Evolutionary conservation across 1,284 basidiomycete genomes (phyloP).

Genomic region (Gomphus bonarii): DNA sequence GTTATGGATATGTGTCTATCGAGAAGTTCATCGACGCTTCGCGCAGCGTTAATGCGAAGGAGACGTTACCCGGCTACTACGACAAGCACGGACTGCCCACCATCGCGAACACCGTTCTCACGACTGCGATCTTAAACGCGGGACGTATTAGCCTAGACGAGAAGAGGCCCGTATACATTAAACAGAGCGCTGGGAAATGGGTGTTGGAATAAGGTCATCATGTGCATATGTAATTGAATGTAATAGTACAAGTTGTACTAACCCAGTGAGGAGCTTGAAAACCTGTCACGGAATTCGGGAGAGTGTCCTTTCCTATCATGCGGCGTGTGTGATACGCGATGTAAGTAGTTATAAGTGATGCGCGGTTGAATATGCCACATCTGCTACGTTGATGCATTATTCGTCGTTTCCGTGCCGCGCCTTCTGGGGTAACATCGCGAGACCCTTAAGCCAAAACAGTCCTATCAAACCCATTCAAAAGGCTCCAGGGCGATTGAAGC

Average conservation of each 20-base stretch:
- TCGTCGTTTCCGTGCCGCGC: neutral
- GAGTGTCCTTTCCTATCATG: neutral
- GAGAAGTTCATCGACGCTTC: slow-evolving; percentile 86
- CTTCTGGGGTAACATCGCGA: neutral
- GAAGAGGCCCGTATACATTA: slow-evolving; percentile 72
- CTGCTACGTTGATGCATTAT: neutral
- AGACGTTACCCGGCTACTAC: slow-evolving; percentile 56
- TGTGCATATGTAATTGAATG: neutral
- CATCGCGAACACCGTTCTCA: slow-evolving; percentile 79
- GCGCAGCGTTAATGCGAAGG: slow-evolving; percentile 64
- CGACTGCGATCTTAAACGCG: slow-evolving; percentile 86
- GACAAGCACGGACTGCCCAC: slow-evolving; percentile 79
- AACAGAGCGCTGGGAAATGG: slow-evolving; percentile 55
- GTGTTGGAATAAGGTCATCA: slow-evolving; percentile 46
- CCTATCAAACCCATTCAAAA: neutral
- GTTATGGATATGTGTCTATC: slow-evolving; percentile 85
- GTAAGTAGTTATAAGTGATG: neutral
- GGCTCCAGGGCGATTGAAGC: neutral
- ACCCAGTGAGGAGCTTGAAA: neutral
- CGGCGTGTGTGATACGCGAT: neutral
- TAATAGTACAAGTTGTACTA: neutral
- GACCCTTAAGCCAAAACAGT: neutral
- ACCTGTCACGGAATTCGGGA: neutral
- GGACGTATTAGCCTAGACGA: slow-evolving; percentile 85
- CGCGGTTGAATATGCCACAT: neutral